Conservation (phyloP, 108 stramenopile species). For the Fistulifera pelliculosa region DNA sequence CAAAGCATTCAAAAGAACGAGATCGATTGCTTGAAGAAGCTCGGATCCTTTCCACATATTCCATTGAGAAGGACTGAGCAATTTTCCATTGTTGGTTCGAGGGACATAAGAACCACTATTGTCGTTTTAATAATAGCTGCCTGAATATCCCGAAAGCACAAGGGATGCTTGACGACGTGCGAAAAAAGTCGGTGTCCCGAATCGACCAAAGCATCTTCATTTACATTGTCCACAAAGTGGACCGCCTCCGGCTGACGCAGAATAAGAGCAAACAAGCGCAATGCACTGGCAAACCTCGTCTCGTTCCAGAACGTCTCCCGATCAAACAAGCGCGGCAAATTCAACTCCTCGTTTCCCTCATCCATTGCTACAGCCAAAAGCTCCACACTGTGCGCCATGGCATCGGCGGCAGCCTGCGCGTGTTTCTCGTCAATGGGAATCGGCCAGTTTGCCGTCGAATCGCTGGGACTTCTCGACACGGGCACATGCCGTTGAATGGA, state of each 20-base stretch:
- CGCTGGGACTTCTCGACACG: not conserved
- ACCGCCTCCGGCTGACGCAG: constrained; percentile 29
- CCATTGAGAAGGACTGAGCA: constrained; percentile 31
- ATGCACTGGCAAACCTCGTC: constrained; percentile 23
- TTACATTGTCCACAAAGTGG: constrained; percentile 35
- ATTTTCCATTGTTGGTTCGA: constrained; percentile 14
- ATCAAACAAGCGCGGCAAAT: constrained; percentile 12
- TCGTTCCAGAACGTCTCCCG: constrained; percentile 25
- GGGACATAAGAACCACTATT: constrained; percentile 7
- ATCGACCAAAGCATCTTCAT: constrained; percentile 21
- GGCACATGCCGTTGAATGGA: constrained; percentile 4
- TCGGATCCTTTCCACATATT: constrained; percentile 63
- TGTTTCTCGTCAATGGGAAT: not conserved
- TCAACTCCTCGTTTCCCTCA: constrained; percentile 9
- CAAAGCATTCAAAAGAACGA: constrained; percentile 58
- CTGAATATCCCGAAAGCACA: constrained; percentile 52
- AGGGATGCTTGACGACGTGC: constrained; percentile 40
- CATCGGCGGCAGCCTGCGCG: constrained; percentile 2
- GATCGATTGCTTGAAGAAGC: constrained; percentile 58
- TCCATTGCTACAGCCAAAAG: constrained; percentile 26
- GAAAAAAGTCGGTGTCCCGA: constrained; percentile 21
- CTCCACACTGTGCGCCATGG: constrained; percentile 25
- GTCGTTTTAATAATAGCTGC: constrained; percentile 27
- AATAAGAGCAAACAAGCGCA: constrained; percentile 32
- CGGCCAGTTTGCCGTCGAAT: not conserved